Percentiles rank a stretch among this genome's conserved stretches.
phyloP scores from a whole-genome alignment of 2,329 filamentous ascomycete genomes.

The Epichloe uncinata region DNA sequence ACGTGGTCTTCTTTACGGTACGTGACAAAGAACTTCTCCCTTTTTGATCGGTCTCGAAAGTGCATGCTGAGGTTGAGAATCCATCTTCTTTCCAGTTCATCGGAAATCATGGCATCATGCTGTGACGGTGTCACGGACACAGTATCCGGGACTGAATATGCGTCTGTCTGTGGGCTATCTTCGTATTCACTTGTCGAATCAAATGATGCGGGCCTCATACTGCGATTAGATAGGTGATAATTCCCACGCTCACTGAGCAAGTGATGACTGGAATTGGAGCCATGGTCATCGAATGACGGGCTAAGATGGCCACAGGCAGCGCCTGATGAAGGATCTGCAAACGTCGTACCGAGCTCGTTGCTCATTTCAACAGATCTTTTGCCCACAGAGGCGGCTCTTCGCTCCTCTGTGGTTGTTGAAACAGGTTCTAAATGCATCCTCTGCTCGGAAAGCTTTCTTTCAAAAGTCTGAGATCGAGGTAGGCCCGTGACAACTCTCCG shows the following conservation, averaged over 20 bases:
- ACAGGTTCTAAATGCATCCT: constrained; percentile 59
- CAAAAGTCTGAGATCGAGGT: constrained; percentile 66
- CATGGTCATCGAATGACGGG: constrained; percentile 1
- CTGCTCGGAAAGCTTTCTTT: constrained; percentile 69
- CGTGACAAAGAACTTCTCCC: constrained; percentile 97
- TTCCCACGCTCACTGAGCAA: neutral
- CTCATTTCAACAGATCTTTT: constrained; percentile 14
- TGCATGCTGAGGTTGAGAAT: constrained; percentile 98
- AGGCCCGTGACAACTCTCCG: constrained; percentile 64
- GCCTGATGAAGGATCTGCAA: constrained; percentile 29
- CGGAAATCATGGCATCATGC: constrained; percentile 53
- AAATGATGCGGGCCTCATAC: neutral
- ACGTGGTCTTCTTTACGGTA: constrained; percentile 67
- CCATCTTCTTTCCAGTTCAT: constrained; percentile 80
- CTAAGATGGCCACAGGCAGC: constrained; percentile 30
- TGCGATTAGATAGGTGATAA: neutral
- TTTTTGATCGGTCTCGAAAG: constrained; percentile 80
- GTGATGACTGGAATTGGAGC: neutral
- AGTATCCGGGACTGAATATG: constrained; percentile 25
- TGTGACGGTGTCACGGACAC: constrained; percentile 37
- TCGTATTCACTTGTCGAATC: constrained; percentile 1
- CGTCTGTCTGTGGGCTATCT: constrained; percentile 15
- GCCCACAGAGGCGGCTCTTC: constrained; percentile 58
- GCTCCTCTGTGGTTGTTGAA: constrained; percentile 49
- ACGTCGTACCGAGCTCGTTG: constrained; percentile 13